Base-by-base conservation (phyloP, 1,284 basidiomycete genomes). In the Marasmius oreades region DNA sequence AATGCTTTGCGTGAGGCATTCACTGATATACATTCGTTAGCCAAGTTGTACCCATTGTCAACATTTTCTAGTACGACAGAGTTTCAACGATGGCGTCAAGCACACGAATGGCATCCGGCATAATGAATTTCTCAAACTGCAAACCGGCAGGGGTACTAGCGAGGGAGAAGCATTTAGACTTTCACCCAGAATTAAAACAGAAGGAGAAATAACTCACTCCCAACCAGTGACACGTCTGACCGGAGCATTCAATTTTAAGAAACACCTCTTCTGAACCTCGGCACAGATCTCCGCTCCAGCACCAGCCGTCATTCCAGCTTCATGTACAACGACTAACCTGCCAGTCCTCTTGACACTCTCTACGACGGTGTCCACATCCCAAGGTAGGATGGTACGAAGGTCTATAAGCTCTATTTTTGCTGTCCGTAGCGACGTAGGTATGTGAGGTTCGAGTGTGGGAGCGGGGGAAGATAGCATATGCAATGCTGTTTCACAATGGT, bases 321-420 rank as follows among this genome's bases (percentile, higher is more conserved):
- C 93, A 66, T 96, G 94, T 11, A 95, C 92, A 51, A 96, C 79
- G n/a, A 96, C 85, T 55, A 94, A 77, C 24, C 93, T 75, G 0
- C 93, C 90, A 0, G 93, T 95, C 59, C 86, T 82, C 56, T 81
- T 81, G 20, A 95, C 92, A 62, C 91, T 92, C 67, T 91, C 85
- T n/a, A 82, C 77, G 34, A 96, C 73, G 0, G 85, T 87, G 48
- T 90, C 82, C 12, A 92, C 77, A 63, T 97, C 95, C 86, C 93
- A 93, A 0, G 95, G 95, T 28, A 95, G 73, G 62, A 98, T 88
- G 0, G 93, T 93, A 22, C 94, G 81, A 58, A 98, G 70, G 72
- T 98, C 95, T 62, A 98, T 95, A 4, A 98, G 77, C 71, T 98
- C 93, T 53, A 98, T 75, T 56, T 85, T 86, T 2, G 92, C 88